Percentiles rank a stretch among this genome's conserved stretches.
phyloP scores from a whole-genome alignment of 164 flowering plant species.

The Aristolochia californica region DNA sequence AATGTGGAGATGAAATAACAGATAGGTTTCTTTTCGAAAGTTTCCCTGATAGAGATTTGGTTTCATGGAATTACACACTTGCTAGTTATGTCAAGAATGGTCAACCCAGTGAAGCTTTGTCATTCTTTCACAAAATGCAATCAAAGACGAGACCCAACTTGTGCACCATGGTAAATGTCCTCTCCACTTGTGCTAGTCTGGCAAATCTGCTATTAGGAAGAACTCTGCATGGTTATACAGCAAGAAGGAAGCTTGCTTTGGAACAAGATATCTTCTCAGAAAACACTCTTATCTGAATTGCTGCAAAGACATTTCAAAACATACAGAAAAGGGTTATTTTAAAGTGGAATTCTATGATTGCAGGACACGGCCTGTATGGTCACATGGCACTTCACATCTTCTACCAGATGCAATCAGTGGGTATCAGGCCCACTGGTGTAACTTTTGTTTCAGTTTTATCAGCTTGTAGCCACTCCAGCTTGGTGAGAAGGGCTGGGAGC shows the following conservation, averaged over 20 bases:
- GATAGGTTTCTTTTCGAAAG: constrained; percentile 34
- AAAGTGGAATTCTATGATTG: constrained; percentile 54
- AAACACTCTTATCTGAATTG: constrained; percentile 37
- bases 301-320: constrained; percentile 26
- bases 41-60: constrained; percentile 27
- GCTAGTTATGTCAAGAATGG: constrained; percentile 27
- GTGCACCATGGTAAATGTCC: constrained; percentile 31
- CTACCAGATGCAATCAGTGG: constrained; percentile 35
- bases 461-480: constrained; percentile 58
- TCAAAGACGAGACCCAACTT: constrained; percentile 31
- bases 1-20: constrained; percentile 30
- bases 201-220: constrained; percentile 35
- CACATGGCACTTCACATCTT: constrained; percentile 34
- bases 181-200: constrained; percentile 31
- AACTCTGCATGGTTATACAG: constrained; percentile 37
- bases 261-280: constrained; percentile 17
- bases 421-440: constrained; percentile 31
- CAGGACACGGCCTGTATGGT: constrained; percentile 50
- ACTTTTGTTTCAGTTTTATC: constrained; percentile 46
- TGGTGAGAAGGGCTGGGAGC: constrained; percentile 31
- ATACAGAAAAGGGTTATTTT: constrained; percentile 22
- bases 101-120: constrained; percentile 23
- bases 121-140: constrained; percentile 34
- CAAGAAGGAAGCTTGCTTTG: constrained; percentile 15
- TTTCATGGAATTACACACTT: constrained; percentile 61